Conservation (phyloP, 2,329 filamentous ascomycete species). For the Xylariomycetidae sp. region DNA sequence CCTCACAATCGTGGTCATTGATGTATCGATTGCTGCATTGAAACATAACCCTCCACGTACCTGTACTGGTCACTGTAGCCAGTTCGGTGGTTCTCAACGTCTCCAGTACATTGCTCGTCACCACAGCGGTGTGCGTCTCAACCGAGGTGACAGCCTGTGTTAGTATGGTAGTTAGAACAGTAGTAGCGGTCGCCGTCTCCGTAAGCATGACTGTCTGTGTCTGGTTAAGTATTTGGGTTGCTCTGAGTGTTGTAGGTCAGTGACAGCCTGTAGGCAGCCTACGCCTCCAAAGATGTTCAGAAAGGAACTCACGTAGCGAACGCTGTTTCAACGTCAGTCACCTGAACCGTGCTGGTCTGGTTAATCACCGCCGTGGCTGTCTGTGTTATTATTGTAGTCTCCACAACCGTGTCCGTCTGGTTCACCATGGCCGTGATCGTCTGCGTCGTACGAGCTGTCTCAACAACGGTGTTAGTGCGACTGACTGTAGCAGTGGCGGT, state of each 20-base stretch:
- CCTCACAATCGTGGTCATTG: too few species aligned
- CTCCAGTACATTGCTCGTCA: background rate
- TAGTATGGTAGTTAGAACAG: background rate
- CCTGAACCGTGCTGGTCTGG: background rate
- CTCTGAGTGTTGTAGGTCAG: too few species aligned
- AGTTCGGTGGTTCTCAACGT: background rate
- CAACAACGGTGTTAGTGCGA: background rate
- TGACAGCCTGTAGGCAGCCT: too few species aligned
- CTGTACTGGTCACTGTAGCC: background rate
- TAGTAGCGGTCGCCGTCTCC: background rate
- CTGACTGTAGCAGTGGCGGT: background rate
- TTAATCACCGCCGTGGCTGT: background rate
- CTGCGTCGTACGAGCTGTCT: background rate
- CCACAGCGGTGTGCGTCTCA: background rate
- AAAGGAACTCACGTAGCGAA: background rate
- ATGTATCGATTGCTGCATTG: too few species aligned
- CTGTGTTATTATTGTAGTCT: background rate
- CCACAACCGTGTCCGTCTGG: background rate
- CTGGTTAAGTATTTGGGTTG: background rate
- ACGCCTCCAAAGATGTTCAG: background rate
- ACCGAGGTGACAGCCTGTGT: background rate
- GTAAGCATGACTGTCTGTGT: background rate
- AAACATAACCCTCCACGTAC: too few species aligned
- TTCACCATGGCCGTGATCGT: background rate
- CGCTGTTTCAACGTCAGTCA: background rate